Base-by-base conservation (phyloP, 1,139 yeast genomes). In the Suhomyces wounanorum region DNA sequence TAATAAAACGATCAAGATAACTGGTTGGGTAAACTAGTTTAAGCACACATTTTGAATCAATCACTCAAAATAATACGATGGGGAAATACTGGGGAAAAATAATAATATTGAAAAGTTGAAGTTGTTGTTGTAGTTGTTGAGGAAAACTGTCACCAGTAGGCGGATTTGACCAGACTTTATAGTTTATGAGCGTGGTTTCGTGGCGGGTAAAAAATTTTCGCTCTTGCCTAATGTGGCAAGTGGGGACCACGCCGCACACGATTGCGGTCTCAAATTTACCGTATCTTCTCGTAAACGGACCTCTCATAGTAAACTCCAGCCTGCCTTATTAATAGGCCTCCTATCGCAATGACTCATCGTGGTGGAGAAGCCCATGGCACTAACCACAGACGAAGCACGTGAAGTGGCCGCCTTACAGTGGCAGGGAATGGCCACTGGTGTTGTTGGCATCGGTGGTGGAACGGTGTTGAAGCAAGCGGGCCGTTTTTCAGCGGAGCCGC, bases 21-120 rank as follows among this genome's bases (percentile, higher is more conserved):
- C 52, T 44, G 43, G 42, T 47, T 50, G 44, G 38, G 48, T 33
- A 50, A 54, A 52, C 53, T 50, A 60, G 65, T 68, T 70, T 70
- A 70, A 62, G 72, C 72, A 67, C 70, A 69, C 75, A 70, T 70
- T 59, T 62, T 66, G 55, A 55, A 49, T 41, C 35, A 45, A 18
- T 33, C 36, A 40, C 37, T 53, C 50, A 51, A 51, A 53, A 49
- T 43, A 52, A 49, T 41, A 30, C 31, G 36, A 35, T 26, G 31
- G 49, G 49, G 51, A 44, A 47, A 47, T 43, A 37, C 21, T 28
- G 40, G 47, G 54, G 48, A 46, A 52, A 52, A 50, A 48, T 46
- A 35, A 13, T 26, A 30, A n/a, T 21, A 23, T 39, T 39, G 43
- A 44, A 38, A 21, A 40, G 7, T 13, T 43, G 31, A 13, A 23